Evolutionary conservation across 2,329 filamentous ascomycete genomes (phyloP).

Genomic region (Apiospora marii): DNA sequence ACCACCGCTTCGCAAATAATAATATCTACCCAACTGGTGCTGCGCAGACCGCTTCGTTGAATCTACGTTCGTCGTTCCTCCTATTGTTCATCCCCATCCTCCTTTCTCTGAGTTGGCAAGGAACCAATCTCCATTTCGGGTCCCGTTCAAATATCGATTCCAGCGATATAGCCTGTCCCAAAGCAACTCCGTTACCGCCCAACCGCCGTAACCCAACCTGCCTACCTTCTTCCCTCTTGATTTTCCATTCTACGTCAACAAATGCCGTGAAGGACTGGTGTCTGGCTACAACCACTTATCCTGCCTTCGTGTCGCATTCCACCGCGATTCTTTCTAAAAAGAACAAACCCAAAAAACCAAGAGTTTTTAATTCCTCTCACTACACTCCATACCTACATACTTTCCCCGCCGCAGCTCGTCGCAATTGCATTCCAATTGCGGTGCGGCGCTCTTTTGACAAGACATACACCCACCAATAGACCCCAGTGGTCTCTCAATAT

Average conservation of each 20-base stretch:
- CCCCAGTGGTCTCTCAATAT: conserved; percentile 6
- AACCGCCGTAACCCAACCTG: conserved; percentile 21
- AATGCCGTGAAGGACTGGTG: conserved; percentile 10
- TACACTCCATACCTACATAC: background rate
- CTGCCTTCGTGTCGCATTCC: conserved; percentile 11
- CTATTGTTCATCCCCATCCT: conserved; percentile 15
- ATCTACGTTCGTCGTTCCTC: conserved; percentile 8
- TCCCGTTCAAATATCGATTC: conserved; percentile 2
- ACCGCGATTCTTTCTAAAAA: background rate
- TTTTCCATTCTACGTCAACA: conserved; percentile 9
- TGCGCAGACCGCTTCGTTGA: conserved; percentile 15
- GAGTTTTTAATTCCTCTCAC: background rate
- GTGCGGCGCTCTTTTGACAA: conserved; percentile 13
- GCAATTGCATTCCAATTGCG: conserved; percentile 4
- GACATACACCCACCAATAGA: background rate
- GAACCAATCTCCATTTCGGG: conserved; percentile 11
- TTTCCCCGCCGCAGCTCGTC: background rate
- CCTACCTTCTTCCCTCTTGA: background rate
- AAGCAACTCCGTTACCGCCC: conserved; percentile 10
- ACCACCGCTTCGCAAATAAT: conserved; percentile 15
- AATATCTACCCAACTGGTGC: conserved; percentile 14
- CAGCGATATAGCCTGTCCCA: conserved; percentile 11
- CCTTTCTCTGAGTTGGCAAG: conserved; percentile 14
- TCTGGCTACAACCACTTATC: conserved; percentile 16
- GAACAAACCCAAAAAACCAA: background rate